A percentile compares a stretch with the other conserved stretches of the same genome.
phyloP scores from a whole-genome alignment of 345 rosid genomes.

The Hypericum perforatum region DNA sequence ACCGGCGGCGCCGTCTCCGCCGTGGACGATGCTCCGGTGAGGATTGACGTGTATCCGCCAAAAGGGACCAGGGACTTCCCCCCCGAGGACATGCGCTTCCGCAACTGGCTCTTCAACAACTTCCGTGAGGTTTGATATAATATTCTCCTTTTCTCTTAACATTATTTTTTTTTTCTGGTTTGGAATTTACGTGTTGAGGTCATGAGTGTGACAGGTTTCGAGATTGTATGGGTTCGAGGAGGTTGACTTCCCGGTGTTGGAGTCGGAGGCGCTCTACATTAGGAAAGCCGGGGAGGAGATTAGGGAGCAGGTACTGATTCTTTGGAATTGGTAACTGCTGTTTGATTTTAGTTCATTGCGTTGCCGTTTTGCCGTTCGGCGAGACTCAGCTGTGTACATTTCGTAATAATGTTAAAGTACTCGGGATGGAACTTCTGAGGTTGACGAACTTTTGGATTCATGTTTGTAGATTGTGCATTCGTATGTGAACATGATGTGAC shows the following conservation, averaged over 20 bases:
- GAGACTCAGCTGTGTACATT: background rate
- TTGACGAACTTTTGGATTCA: too few relatives aligned
- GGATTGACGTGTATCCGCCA: constrained; percentile 81
- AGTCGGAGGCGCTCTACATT: constrained; percentile 73
- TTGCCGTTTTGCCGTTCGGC: background rate
- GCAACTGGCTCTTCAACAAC: constrained; percentile 80
- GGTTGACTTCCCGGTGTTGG: constrained; percentile 83
- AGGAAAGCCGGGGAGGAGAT: constrained; percentile 97
- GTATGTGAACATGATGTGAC: too few relatives aligned
- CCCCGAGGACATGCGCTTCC: constrained; percentile 89
- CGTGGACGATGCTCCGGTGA: constrained; percentile 33
- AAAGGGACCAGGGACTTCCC: constrained; percentile 92
- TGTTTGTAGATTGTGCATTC: too few relatives aligned
- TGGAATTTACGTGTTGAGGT: background rate
- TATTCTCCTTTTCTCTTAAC: background rate
- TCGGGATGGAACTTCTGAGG: too few relatives aligned
- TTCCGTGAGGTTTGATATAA: constrained; percentile 53
- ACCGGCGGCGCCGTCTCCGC: constrained; percentile 11
- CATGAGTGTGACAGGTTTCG: constrained; percentile 38
- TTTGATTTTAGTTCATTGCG: background rate
- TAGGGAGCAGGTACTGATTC: constrained; percentile 57
- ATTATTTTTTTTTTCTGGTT: background rate
- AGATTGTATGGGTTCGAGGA: constrained; percentile 73
- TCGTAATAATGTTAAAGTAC: too few relatives aligned
- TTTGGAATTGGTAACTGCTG: background rate